Percentiles rank a stretch among this genome's conserved stretches.
Conservation (phyloP, 768 basidiomycete genomes). For the Mycena vitilis region DNA sequence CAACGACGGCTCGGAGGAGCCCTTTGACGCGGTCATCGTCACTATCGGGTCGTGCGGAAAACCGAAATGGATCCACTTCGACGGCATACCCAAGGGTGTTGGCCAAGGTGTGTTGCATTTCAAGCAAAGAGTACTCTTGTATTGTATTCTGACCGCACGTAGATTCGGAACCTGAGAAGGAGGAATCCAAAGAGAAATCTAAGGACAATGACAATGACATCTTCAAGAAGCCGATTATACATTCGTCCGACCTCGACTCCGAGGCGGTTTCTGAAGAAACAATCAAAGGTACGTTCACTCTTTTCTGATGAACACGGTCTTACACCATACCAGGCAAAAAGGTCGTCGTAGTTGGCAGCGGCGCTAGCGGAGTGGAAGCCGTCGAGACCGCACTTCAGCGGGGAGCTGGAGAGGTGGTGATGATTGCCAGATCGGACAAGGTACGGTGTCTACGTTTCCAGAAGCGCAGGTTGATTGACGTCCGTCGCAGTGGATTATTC, state of each 20-base stretch:
- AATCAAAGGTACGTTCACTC: conserved; percentile 31
- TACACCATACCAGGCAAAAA: conserved; percentile 45
- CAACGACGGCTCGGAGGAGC: conserved; percentile 58
- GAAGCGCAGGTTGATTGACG: not conserved
- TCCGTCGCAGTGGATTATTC: conserved; percentile 56
- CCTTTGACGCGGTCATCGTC: conserved; percentile 64
- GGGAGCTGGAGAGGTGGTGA: conserved; percentile 45
- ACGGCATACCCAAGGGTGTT: conserved; percentile 54
- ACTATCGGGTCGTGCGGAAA: conserved; percentile 63
- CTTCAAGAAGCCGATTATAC: conserved; percentile 53
- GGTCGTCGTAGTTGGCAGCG: conserved; percentile 61
- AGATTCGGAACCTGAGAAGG: conserved; percentile 4
- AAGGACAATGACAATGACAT: conserved; percentile 38
- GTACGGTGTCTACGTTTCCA: not conserved
- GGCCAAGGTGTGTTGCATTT: conserved; percentile 20
- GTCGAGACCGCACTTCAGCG: conserved; percentile 45
- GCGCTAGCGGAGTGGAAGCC: conserved; percentile 57
- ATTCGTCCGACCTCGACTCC: conserved; percentile 62
- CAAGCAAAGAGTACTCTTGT: not conserved
- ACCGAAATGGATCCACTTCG: conserved; percentile 56
- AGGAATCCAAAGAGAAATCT: conserved; percentile 24
- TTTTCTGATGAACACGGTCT: not conserved
- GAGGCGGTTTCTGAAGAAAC: conserved; percentile 41
- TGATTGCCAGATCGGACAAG: conserved; percentile 59
- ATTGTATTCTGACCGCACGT: not conserved